phyloP scores from a whole-genome alignment of 1,284 basidiomycete species.

The Cutaneotrichosporon arboriforme region DNA sequence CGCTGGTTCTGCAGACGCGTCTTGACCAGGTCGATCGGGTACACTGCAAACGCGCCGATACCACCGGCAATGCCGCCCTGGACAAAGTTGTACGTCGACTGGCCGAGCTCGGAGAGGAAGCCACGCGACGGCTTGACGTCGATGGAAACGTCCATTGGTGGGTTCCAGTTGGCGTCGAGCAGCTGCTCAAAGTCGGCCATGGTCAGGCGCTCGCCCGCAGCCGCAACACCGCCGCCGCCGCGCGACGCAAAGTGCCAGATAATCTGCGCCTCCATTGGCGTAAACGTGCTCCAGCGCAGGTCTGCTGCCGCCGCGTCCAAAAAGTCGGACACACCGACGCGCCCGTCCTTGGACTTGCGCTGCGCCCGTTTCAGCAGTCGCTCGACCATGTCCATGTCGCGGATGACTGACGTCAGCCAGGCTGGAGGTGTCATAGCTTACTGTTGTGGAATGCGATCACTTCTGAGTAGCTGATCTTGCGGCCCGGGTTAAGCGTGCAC shows the following conservation, averaged over 20 bases:
- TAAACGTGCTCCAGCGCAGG: constrained; percentile 85
- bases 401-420: constrained; percentile 7
- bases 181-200: constrained; percentile 83
- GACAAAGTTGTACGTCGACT: constrained; percentile 77
- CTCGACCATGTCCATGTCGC: constrained; percentile 92
- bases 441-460: constrained; percentile 89
- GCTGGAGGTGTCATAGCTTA: constrained; percentile 11
- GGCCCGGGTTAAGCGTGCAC: constrained; percentile 76
- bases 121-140: constrained; percentile 15
- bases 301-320: constrained; percentile 48
- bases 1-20: constrained; percentile 97
- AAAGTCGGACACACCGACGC: constrained; percentile 58
- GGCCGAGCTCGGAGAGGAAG: constrained; percentile 49
- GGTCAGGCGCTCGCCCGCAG: constrained; percentile 60
- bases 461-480: constrained; percentile 88
- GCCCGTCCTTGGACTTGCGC: constrained; percentile 82
- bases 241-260: constrained; percentile 92
- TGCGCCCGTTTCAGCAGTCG: constrained; percentile 58
- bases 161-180: constrained; percentile 56
- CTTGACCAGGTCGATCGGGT: constrained; percentile 55
- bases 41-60: constrained; percentile 66
- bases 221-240: constrained; percentile 53
- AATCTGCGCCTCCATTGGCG: constrained; percentile 91
- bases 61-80: constrained; percentile 85
- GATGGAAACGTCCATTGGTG: constrained; percentile 14